These are phyloP conservation scores for Diaporthe ilicicola DNA, from an alignment of 2,329 filamentous ascomycete species.

Conservation along the genomic window DNA sequence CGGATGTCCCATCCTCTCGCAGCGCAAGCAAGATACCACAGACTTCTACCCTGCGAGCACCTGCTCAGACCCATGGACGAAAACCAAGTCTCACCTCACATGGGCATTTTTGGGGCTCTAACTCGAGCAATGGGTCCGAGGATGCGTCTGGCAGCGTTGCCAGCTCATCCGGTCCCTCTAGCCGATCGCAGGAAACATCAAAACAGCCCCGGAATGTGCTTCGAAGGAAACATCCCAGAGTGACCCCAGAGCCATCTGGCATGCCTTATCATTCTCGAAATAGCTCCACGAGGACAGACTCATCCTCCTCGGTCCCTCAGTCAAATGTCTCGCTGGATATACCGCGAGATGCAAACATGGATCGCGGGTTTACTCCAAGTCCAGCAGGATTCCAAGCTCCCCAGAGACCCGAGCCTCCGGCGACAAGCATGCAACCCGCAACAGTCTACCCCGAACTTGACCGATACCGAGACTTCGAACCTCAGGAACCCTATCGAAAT, in stretches of 20 bases:
- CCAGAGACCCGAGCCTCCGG: slow-evolving; percentile 52
- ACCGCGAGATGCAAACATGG: slow-evolving; percentile 46
- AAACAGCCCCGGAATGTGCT: slow-evolving; percentile 53
- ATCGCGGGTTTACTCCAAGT: slow-evolving; percentile 53
- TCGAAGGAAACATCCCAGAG: slow-evolving; percentile 58
- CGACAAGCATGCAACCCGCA: slow-evolving; percentile 49
- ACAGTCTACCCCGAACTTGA: slow-evolving; percentile 69
- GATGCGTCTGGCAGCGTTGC: slow-evolving; percentile 42
- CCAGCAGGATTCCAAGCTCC: slow-evolving; percentile 53
- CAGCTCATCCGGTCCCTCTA: slow-evolving; percentile 44
- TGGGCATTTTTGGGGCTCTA: slow-evolving; percentile 53
- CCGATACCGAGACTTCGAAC: slow-evolving; percentile 61
- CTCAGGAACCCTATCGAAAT: slow-evolving; percentile 46
- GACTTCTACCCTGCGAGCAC: slow-evolving; percentile 42
- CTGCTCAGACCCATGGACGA: slow-evolving; percentile 36
- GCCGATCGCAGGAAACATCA: slow-evolving; percentile 44
- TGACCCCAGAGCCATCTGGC: slow-evolving; percentile 49
- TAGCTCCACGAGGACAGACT: slow-evolving; percentile 49
- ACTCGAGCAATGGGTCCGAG: slow-evolving; percentile 44
- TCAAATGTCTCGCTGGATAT: slow-evolving; percentile 48
- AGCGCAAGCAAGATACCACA: slow-evolving; percentile 48
- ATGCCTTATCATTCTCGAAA: slow-evolving; percentile 45
- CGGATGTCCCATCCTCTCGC: slow-evolving; percentile 30
- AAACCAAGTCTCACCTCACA: slow-evolving; percentile 52
- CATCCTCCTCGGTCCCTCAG: slow-evolving; percentile 53